These are phyloP conservation scores for Sporothrix euskadiensis DNA, from an alignment of 2,329 filamentous ascomycete species.

Conservation along the genomic window DNA sequence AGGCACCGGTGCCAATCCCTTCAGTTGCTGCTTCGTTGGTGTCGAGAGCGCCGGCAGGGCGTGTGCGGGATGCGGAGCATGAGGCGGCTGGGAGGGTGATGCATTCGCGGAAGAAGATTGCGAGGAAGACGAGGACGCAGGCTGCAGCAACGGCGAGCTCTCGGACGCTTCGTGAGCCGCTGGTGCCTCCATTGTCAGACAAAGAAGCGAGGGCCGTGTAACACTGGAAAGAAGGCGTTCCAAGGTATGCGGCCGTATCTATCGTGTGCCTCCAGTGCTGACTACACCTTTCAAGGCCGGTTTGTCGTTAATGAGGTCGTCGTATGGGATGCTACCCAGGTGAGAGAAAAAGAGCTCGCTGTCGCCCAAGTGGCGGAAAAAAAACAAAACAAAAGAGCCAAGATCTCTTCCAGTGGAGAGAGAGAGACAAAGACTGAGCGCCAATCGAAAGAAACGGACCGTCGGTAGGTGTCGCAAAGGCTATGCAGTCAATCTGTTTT, in stretches of 20 bases:
- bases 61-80: not conserved
- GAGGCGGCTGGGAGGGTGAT: not conserved
- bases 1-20: not conserved
- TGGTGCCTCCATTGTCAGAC: slow-evolving; percentile 26
- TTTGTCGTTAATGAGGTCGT: not conserved
- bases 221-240: not conserved
- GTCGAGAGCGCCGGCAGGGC: not conserved
- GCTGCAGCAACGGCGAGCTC: slow-evolving; percentile 34
- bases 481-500: slow-evolving; percentile 12
- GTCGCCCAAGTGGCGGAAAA: slow-evolving; percentile 8
- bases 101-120: not conserved
- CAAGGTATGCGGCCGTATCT: not conserved
- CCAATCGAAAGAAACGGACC: not conserved
- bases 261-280: not conserved
- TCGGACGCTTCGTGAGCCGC: slow-evolving; percentile 28
- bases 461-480: slow-evolving; percentile 1
- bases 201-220: not conserved
- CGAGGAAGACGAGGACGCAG: slow-evolving; percentile 30
- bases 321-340: not conserved
- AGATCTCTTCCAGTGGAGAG: not conserved
- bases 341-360: slow-evolving; percentile 11
- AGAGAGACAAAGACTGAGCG: not conserved
- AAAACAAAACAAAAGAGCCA: slow-evolving; percentile 1
- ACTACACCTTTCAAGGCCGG: not conserved
- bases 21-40: slow-evolving; percentile 8